Conservation (phyloP, 306 rosid genomes). For the Gynostemma pentaphyllum region DNA sequence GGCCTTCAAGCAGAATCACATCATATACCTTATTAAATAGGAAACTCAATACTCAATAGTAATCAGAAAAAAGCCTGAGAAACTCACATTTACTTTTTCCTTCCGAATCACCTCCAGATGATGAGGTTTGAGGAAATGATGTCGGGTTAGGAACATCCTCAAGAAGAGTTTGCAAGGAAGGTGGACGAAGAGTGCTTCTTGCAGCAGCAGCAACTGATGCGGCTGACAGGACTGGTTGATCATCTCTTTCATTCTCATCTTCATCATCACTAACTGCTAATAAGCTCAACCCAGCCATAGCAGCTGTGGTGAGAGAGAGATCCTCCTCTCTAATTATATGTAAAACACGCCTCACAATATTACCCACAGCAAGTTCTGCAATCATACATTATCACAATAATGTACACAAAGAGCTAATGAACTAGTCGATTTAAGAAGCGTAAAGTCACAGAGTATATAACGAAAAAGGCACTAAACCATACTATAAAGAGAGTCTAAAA, state of each 20-base stretch:
- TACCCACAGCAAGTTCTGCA: constrained; percentile 96
- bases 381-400: constrained; percentile 18
- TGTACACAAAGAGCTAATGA: background rate
- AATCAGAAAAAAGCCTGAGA: background rate
- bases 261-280: constrained; percentile 78
- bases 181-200: constrained; percentile 91
- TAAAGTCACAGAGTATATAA: background rate
- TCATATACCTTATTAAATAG: background rate
- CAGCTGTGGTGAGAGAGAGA: constrained; percentile 76
- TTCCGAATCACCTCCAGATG: constrained; percentile 94
- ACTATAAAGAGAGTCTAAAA: background rate
- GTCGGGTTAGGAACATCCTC: constrained; percentile 62
- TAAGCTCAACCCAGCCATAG: constrained; percentile 69
- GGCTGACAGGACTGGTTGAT: constrained; percentile 66
- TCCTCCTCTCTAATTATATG: constrained; percentile 94
- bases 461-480: background rate
- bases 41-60: background rate
- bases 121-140: constrained; percentile 48
- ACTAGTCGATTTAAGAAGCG: background rate
- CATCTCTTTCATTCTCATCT: constrained; percentile 52
- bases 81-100: constrained; percentile 85
- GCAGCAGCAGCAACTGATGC: constrained; percentile 93
- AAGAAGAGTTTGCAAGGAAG: constrained; percentile 92
- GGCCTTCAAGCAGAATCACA: background rate
- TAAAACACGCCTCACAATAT: constrained; percentile 92